Evolutionary conservation across 208 protist species (phyloP), one percentile per base, ranked within the genome.

Genomic region (Wallacemonas collosoma): DNA sequence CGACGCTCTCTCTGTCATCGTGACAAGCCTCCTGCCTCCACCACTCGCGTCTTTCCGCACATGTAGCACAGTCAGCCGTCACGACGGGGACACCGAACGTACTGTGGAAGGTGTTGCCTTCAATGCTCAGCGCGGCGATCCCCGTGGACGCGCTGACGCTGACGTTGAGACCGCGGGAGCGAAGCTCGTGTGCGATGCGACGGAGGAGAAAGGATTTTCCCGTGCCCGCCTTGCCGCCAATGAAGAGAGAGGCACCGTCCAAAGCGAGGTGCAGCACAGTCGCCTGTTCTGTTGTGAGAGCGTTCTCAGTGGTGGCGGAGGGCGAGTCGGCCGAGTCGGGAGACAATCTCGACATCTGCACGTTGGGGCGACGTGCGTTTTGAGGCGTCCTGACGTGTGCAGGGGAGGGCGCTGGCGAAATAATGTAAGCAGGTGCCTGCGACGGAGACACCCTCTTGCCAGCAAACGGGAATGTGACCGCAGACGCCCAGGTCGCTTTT

Each of bases 101-200:
- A 57, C 82, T 84, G 76, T 95, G 90, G 76, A 95, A 91, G 26
- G 90, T 95, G 70, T 82, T 88, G 50, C 90, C 90, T 36, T 76
- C 82, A 56, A 93, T 83, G 65, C 81, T 81, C 11, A 90, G 74
- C n/a, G 90, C 87, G 2, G 90, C 85, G 14, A 93, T 81, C 3
- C 86, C 86, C 1, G 87, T 93, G 8, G 88, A 83, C 5, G 85
- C 90, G 1, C 85, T 91, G 12, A 90, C 76, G 6, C 77, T 80
- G 2, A 95, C 87, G 26, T 26, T 50, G 61, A 88, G 70, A 12
- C 70, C 72, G 12, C 70, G 73, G 0, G 56, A 50, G 15, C 73
- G 54, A 54, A 89, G 75, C 15, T 26, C n/a, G 1, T 72, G 36
- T 4, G 62, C 62, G 8, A 94, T 81, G 2, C 58, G 51, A 17